Evolutionary conservation across 2,329 filamentous ascomycete genomes (phyloP).

Genomic region (Tolypocladium capitatum): DNA sequence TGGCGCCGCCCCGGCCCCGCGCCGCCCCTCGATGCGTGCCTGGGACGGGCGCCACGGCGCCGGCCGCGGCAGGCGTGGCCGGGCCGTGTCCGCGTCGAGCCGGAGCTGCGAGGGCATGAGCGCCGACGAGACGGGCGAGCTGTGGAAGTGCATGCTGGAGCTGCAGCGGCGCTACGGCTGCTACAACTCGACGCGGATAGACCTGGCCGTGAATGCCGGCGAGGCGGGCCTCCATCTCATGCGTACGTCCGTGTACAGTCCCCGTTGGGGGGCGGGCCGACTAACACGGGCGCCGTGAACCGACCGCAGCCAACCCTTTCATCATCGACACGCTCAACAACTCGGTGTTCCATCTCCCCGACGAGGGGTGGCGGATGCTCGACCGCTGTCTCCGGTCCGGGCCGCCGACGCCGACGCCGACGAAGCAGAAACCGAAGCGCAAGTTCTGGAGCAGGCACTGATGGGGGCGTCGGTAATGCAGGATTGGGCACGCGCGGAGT

Average conservation of each 20-base stretch:
- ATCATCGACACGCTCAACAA: constrained; percentile 27
- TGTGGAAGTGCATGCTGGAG: constrained; percentile 36
- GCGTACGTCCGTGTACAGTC: constrained; percentile 17
- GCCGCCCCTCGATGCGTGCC: not conserved
- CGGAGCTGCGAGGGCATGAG: constrained; percentile 20
- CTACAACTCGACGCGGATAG: constrained; percentile 36
- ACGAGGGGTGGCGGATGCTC: constrained; percentile 21
- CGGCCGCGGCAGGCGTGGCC: constrained; percentile 3
- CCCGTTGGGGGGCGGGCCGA: too few species aligned
- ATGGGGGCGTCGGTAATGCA: not conserved
- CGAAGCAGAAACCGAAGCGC: constrained; percentile 11
- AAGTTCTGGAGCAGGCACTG: constrained; percentile 11
- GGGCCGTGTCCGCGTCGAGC: constrained; percentile 8
- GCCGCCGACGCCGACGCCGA: not conserved
- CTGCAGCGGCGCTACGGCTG: constrained; percentile 33
- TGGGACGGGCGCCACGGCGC: constrained; percentile 7
- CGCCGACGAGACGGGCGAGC: constrained; percentile 24
- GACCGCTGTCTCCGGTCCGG: constrained; percentile 14
- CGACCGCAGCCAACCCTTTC: constrained; percentile 22
- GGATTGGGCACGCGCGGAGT: not conserved
- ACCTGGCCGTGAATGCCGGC: constrained; percentile 29
- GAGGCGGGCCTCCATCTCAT: constrained; percentile 26
- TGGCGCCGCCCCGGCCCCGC: not conserved
- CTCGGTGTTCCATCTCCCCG: constrained; percentile 21
- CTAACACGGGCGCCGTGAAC: not conserved